Evolutionary conservation across 192 early-diverging fungal genomes (phyloP).

Genomic region (Entomortierella beljakovae): DNA sequence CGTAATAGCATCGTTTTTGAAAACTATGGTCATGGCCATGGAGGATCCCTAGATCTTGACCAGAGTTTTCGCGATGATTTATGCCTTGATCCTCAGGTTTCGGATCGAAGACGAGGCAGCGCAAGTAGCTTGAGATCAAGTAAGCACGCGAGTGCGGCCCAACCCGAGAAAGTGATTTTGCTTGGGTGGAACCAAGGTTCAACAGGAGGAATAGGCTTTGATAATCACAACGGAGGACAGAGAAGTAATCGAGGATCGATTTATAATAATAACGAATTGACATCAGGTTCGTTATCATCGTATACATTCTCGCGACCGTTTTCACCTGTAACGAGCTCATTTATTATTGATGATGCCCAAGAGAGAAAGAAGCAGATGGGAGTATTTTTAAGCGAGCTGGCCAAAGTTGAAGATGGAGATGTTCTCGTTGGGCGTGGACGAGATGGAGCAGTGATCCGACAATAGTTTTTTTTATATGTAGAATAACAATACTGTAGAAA

Average conservation of each 20-base stretch:
- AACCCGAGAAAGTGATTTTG: constrained; percentile 26
- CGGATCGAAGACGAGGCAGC: constrained; percentile 26
- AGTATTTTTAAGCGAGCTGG: constrained; percentile 37
- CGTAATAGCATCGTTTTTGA: background rate
- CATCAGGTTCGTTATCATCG: background rate
- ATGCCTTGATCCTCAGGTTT: background rate
- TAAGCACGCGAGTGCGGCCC: constrained; percentile 4
- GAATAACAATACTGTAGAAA: background rate
- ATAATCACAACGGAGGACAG: background rate
- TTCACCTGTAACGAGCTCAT: constrained; percentile 4
- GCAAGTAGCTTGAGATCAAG: constrained; percentile 16
- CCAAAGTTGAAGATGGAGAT: constrained; percentile 44
- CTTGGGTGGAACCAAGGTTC: constrained; percentile 5
- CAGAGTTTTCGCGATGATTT: constrained; percentile 11
- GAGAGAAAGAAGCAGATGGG: constrained; percentile 26
- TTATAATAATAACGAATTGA: constrained; percentile 2
- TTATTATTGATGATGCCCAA: constrained; percentile 11
- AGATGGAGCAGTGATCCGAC: constrained; percentile 24
- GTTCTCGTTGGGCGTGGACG: constrained; percentile 38
- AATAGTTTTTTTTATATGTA: background rate
- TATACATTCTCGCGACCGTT: background rate
- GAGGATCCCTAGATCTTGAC: constrained; percentile 17
- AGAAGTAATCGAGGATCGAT: constrained; percentile 7
- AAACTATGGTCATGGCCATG: constrained; percentile 17
- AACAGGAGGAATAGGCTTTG: background rate